These are phyloP conservation scores for Syncephalis plumigaleata DNA, from an alignment of 371 early-diverging fungal genomes.

Conservation along the genomic window DNA sequence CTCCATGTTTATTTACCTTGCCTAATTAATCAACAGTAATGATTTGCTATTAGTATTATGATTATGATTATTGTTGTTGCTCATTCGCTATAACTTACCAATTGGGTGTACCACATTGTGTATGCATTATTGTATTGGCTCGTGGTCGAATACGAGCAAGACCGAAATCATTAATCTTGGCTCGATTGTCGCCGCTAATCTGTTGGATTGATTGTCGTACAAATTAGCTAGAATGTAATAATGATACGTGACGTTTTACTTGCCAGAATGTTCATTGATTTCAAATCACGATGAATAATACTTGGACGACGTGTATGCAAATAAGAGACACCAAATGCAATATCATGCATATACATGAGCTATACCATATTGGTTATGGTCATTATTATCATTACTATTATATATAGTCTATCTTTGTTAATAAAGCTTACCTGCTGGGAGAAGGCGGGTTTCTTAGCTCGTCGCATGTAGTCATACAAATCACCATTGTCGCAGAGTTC, in stretches of 20 bases:
- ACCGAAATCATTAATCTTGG: slow-evolving; percentile 71
- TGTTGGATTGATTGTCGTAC: too few species aligned
- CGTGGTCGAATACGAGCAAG: slow-evolving; percentile 52
- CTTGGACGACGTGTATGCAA: slow-evolving; percentile 28
- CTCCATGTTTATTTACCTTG: neutral
- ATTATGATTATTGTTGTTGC: too few species aligned
- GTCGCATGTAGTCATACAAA: slow-evolving; percentile 54
- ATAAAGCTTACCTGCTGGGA: slow-evolving; percentile 23
- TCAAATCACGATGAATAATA: slow-evolving; percentile 54
- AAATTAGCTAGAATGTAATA: too few species aligned
- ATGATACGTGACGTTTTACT: too few species aligned
- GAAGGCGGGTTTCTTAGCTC: slow-evolving; percentile 37
- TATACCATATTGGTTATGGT: too few species aligned
- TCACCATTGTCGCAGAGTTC: slow-evolving; percentile 61
- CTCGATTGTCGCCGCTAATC: slow-evolving; percentile 41
- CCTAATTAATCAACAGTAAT: slow-evolving; percentile 1
- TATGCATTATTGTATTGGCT: slow-evolving; percentile 43
- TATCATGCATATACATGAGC: slow-evolving; percentile 68
- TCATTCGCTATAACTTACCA: slow-evolving; percentile 51
- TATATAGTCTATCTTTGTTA: neutral
- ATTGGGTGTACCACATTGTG: slow-evolving; percentile 59
- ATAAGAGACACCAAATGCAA: slow-evolving; percentile 48
- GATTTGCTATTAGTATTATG: too few species aligned
- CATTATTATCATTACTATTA: neutral
- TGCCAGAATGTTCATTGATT: slow-evolving; percentile 72